These are phyloP conservation scores for Cryomyces antarcticus DNA, from an alignment of 495 filamentous ascomycete genomes.

Conservation along the genomic window DNA sequence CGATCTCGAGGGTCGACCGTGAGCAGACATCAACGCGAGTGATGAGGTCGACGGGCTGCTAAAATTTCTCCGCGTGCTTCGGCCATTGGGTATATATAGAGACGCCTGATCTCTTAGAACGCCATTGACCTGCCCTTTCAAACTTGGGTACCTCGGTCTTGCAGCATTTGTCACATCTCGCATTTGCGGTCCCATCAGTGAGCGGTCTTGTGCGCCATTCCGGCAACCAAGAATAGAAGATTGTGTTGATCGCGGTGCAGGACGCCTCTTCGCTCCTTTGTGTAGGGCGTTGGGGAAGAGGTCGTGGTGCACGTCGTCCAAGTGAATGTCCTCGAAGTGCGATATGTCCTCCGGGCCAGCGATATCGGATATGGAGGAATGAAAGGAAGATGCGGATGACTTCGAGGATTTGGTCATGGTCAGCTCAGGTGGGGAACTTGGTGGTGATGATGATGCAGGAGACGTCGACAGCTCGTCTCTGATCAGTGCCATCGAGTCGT, in stretches of 20 bases:
- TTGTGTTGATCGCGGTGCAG: constrained; percentile 5
- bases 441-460: constrained; percentile 14
- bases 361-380: constrained; percentile 54
- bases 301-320: constrained; percentile 34
- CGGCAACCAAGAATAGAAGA: not conserved
- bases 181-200: not conserved
- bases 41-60: constrained; percentile 24
- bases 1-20: too few species aligned
- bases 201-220: constrained; percentile 1
- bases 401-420: constrained; percentile 77
- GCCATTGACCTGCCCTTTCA: constrained; percentile 18
- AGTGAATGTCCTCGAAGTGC: constrained; percentile 86
- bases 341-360: constrained; percentile 16
- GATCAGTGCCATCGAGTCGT: too few species aligned
- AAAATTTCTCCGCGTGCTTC: constrained; percentile 17
- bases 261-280: constrained; percentile 1
- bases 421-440: constrained; percentile 66
- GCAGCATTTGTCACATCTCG: constrained; percentile 14
- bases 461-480: too few species aligned
- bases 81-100: constrained; percentile 15
- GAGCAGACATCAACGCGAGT: too few species aligned
- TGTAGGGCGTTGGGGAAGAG: not conserved
- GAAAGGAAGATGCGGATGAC: constrained; percentile 50
- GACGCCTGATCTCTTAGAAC: constrained; percentile 11
- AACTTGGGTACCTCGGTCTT: constrained; percentile 18